A percentile compares a stretch with the other conserved stretches of the same genome.
Conservation (phyloP, 805 yeast species). For the Pichia manshurica region DNA sequence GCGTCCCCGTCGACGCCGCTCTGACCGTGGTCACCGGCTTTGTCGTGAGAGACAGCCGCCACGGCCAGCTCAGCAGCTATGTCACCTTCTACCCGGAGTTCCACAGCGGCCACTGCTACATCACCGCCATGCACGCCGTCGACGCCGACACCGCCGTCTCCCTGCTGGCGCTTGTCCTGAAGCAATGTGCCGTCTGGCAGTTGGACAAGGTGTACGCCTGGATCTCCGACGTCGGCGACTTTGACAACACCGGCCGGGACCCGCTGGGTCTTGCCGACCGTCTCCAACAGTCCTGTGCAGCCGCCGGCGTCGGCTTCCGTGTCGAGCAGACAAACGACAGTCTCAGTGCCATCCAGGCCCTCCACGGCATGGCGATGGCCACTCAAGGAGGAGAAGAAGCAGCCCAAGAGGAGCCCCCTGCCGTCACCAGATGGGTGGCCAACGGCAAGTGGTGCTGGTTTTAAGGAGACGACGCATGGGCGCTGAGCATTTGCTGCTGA, state of each 20-base stretch:
- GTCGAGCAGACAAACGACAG: neutral
- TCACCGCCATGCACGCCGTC: neutral
- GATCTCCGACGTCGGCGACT: conserved; percentile 1
- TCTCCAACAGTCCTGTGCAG: too few species aligned
- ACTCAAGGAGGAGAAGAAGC: neutral
- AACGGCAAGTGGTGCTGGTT: conserved; percentile 21
- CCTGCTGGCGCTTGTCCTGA: neutral
- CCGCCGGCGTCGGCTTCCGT: neutral
- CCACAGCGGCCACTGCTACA: conserved; percentile 1
- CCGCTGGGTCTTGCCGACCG: too few species aligned
- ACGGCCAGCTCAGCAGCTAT: neutral
- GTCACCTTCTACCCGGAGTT: neutral
- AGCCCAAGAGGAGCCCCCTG: neutral
- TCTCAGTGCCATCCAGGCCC: neutral
- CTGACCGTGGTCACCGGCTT: neutral
- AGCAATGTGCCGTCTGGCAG: neutral
- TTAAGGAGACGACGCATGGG: conserved; percentile 1
- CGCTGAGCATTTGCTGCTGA: neutral
- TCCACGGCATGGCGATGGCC: too few species aligned
- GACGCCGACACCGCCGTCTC: neutral
- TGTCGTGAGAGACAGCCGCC: neutral
- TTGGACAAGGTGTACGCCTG: neutral
- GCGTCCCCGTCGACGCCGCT: neutral
- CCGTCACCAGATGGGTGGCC: conserved; percentile 11
- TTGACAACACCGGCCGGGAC: neutral